Conservation (phyloP, 169 alveolate genomes). For the Cryptosporidium bovis region DNA sequence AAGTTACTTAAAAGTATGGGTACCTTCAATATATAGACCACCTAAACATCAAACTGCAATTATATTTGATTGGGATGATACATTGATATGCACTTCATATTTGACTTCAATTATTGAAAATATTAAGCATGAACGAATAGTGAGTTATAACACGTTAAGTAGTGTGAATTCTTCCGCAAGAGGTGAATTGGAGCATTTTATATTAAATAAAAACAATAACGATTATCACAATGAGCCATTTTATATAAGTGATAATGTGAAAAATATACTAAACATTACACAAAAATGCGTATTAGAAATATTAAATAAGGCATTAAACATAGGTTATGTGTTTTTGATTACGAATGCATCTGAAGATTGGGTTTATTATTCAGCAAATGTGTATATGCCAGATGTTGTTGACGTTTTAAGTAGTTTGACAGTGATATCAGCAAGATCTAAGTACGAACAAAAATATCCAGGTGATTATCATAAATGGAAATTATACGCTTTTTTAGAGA, state of each 20-base stretch:
- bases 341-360: slow-evolving; percentile 95
- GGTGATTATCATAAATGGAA: slow-evolving; percentile 91
- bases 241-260: slow-evolving; percentile 6
- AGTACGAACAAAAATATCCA: slow-evolving; percentile 88
- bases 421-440: slow-evolving; percentile 91
- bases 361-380: slow-evolving; percentile 91
- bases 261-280: slow-evolving; percentile 32
- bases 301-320: slow-evolving; percentile 80
- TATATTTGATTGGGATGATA: slow-evolving; percentile 96
- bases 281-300: slow-evolving; percentile 75
- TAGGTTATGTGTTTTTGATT: slow-evolving; percentile 88
- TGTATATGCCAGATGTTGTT: slow-evolving; percentile 84
- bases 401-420: slow-evolving; percentile 77
- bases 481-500: slow-evolving; percentile 87
- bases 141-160: not conserved
- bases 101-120: slow-evolving; percentile 73
- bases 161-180: slow-evolving; percentile 1
- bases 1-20: slow-evolving; percentile 76
- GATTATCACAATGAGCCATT: not conserved
- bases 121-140: no score
- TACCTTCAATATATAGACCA: slow-evolving; percentile 75
- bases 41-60: slow-evolving; percentile 82
- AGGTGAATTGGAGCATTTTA: not conserved
- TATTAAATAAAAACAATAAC: not conserved
- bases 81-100: slow-evolving; percentile 91